Evolutionary conservation across 1,139 yeast genomes (phyloP), one percentile per base, ranked within the genome.

Genomic region (Keqinozyma sinolaborantium): DNA sequence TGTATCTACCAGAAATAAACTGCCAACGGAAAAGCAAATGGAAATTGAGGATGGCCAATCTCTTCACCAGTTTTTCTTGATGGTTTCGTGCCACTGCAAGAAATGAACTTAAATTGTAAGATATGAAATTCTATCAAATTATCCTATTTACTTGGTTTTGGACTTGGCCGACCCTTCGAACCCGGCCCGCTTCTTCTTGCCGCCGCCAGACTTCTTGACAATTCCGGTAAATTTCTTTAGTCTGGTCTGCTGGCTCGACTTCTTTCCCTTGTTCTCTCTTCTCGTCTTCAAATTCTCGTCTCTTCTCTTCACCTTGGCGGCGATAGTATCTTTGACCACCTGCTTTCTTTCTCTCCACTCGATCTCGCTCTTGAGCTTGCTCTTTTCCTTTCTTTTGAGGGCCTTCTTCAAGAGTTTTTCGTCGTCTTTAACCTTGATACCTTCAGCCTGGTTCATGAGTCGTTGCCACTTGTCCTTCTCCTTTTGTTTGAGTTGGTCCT

Each of bases 331-430:
- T 38, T 77, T 76, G 14, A 92, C 95, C 25, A 73, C 71, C 48
- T 82, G 84, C 58, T 82, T 80, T 48, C 97, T 77, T 33, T 88
- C 96, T 44, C 67, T 74, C 96, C 96, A 87, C 56, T 86, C 94
- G 31, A 79, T 64, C 47, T 84, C 92, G 44, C 94, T 83, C 62
- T 77, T 83, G 50, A 85, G 73, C 62, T 87, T 88, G 53, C 75
- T 71, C 40, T 83, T 77, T 48, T 84, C 95, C 52, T 86, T 85
- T 47, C 85, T 73, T 63, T 84, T 88, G 40, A 92, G 60, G 2
- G 97, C 86, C 56, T 87, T 90, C 49, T 81, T 83, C 56, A 94
- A 72, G 46, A 92, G 64, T 51, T 79, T 82, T 54, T 90, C 98
- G 55, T 92, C 95, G 56, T 94, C 97, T 48, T 83, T 84, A 30